These are phyloP conservation scores for Hypoxylon sp. DNA, from an alignment of 2,329 filamentous ascomycete species.

Conservation along the genomic window DNA sequence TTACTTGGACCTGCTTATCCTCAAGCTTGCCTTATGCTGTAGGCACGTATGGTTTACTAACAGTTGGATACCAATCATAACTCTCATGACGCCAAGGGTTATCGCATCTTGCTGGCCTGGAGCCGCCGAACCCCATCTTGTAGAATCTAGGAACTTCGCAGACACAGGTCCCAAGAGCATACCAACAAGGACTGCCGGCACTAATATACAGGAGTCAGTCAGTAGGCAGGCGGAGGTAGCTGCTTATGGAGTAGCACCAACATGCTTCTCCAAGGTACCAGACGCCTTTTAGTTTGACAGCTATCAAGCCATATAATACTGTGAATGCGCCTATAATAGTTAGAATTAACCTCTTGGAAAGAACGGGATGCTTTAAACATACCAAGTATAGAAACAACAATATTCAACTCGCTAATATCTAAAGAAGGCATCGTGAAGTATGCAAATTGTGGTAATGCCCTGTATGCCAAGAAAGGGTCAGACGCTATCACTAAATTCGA, in stretches of 20 bases:
- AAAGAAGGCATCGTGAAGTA: conserved; percentile 61
- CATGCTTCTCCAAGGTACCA: conserved; percentile 70
- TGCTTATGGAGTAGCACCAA: conserved; percentile 52
- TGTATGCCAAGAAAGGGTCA: conserved; percentile 12
- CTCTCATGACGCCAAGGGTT: conserved; percentile 66
- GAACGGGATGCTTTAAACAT: conserved; percentile 30
- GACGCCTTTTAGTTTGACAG: conserved; percentile 66
- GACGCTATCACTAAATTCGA: conserved; percentile 13
- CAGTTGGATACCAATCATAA: conserved; percentile 75
- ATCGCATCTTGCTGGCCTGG: conserved; percentile 57
- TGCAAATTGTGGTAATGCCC: conserved; percentile 1
- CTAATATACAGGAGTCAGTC: conserved; percentile 52
- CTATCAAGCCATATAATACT: conserved; percentile 65
- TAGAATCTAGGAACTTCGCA: conserved; percentile 66
- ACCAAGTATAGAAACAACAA: conserved; percentile 65
- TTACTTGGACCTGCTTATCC: not conserved
- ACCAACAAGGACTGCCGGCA: conserved; percentile 69
- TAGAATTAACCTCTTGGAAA: conserved; percentile 16
- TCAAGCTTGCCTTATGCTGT: conserved; percentile 9
- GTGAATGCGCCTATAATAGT: conserved; percentile 61
- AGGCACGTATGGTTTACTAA: conserved; percentile 42
- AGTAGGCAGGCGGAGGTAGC: conserved; percentile 7
- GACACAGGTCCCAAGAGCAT: conserved; percentile 69
- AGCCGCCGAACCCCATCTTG: conserved; percentile 58
- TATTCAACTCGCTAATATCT: conserved; percentile 67